Evolutionary conservation across 139 green algal genomes (phyloP).

Genomic region (Chlorella sp.): DNA sequence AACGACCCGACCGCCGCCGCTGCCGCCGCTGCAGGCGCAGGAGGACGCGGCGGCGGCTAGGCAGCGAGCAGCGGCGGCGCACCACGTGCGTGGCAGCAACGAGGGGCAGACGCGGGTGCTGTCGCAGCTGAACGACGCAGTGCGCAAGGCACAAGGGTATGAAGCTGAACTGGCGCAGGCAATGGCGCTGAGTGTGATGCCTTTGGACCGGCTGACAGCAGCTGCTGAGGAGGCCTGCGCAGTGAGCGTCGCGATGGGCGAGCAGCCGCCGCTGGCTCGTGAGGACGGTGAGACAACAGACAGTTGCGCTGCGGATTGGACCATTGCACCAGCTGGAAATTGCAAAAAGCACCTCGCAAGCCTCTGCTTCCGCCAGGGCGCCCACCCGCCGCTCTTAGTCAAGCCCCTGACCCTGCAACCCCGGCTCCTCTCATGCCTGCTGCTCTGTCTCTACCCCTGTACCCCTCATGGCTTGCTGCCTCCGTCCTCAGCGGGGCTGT

Average conservation of each 20-base stretch:
- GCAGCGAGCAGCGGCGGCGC: not conserved
- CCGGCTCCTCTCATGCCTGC: not conserved
- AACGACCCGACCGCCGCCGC: no score
- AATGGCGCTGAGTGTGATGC: conserved; percentile 62
- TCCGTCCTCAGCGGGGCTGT: no score
- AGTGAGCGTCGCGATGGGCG: conserved; percentile 44
- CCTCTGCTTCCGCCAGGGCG: no score
- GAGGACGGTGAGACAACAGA: conserved; percentile 36
- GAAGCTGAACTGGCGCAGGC: conserved; percentile 61
- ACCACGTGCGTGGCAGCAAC: not conserved
- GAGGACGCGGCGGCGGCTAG: conserved; percentile 1
- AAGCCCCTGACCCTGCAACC: no score
- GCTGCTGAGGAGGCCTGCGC: conserved; percentile 40
- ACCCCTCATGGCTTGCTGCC: not conserved
- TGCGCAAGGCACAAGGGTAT: conserved; percentile 45
- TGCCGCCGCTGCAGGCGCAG: conserved; percentile 2
- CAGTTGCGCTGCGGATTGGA: not conserved
- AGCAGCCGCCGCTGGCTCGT: conserved; percentile 36
- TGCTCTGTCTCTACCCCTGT: not conserved
- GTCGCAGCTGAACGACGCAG: not conserved
- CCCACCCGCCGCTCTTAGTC: no score
- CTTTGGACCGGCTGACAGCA: conserved; percentile 44
- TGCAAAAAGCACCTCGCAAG: not conserved
- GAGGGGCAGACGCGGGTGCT: not conserved
- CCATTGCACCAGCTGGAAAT: not conserved